phyloP scores from a whole-genome alignment of 495 filamentous ascomycete species.

The Gamarada debralockiae region DNA sequence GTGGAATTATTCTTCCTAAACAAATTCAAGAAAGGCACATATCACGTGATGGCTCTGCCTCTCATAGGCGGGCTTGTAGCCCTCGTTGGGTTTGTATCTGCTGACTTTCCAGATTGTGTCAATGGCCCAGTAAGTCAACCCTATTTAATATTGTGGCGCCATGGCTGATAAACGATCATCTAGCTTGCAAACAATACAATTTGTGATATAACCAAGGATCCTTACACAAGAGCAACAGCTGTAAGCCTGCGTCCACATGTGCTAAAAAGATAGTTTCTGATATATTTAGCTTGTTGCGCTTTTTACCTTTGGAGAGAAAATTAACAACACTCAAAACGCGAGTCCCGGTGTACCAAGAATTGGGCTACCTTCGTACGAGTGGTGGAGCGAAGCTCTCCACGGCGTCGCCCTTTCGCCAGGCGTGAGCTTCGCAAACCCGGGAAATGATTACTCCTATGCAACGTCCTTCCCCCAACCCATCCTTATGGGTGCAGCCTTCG shows the following conservation, averaged over 20 bases:
- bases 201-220: conserved; percentile 35
- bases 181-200: conserved; percentile 38
- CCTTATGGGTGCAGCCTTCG: conserved; percentile 54
- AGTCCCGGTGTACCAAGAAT: conserved; percentile 53
- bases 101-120: conserved; percentile 20
- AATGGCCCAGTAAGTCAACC: conserved; percentile 11
- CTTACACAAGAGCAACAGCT: conserved; percentile 35
- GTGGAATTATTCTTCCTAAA: no score
- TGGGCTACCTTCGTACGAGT: conserved; percentile 51
- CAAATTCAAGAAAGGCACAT: no score
- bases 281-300: conserved; percentile 17
- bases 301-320: conserved; percentile 46
- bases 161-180: background rate
- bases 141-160: background rate
- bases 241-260: conserved; percentile 23
- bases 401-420: conserved; percentile 47
- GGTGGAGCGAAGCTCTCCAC: conserved; percentile 51
- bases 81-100: background rate
- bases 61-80: conserved; percentile 1
- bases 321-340: conserved; percentile 52
- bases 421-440: conserved; percentile 45
- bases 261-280: background rate
- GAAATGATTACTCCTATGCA: conserved; percentile 48
- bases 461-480: conserved; percentile 63
- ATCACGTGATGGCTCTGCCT: background rate